Conservation (phyloP, 768 basidiomycete species). For the Jaapia argillacea region DNA sequence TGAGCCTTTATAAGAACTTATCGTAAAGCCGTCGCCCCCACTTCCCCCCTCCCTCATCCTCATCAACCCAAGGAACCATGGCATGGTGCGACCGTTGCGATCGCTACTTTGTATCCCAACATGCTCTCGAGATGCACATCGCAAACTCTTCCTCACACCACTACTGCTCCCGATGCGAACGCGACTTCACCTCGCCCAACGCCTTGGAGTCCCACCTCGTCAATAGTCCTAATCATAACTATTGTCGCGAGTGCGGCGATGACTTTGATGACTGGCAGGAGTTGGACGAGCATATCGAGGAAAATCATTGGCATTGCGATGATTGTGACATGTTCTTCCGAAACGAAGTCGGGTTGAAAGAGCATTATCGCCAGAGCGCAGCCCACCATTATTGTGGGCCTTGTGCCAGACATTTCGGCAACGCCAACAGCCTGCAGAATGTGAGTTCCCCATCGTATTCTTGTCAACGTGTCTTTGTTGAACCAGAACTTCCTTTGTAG, state of each 20-base stretch:
- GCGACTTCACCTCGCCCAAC: slow-evolving; percentile 30
- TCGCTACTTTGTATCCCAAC: slow-evolving; percentile 11
- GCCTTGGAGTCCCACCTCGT: slow-evolving; percentile 42
- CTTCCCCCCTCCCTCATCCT: too few species aligned
- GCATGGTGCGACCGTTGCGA: slow-evolving; percentile 19
- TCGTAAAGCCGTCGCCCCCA: too few species aligned
- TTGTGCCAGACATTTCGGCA: slow-evolving; percentile 23
- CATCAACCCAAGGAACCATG: too few species aligned
- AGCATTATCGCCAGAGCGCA: slow-evolving; percentile 36
- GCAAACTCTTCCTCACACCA: slow-evolving; percentile 25
- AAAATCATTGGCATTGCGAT: slow-evolving; percentile 32
- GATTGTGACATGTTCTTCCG: slow-evolving; percentile 32
- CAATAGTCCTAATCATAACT: slow-evolving; percentile 37
- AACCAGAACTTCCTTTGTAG: too few species aligned
- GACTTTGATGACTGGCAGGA: slow-evolving; percentile 26
- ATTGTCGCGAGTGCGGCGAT: slow-evolving; percentile 41
- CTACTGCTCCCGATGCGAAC: slow-evolving; percentile 33
- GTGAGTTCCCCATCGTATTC: slow-evolving; percentile 4
- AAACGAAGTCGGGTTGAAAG: slow-evolving; percentile 26
- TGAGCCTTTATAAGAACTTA: too few species aligned
- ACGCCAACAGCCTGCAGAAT: slow-evolving; percentile 24
- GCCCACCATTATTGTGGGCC: slow-evolving; percentile 6
- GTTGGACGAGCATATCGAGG: slow-evolving; percentile 30
- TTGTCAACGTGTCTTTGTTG: not conserved
- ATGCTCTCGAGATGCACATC: slow-evolving; percentile 16